Conservation (phyloP, 495 filamentous ascomycete species). For the Letharia columbiana region DNA sequence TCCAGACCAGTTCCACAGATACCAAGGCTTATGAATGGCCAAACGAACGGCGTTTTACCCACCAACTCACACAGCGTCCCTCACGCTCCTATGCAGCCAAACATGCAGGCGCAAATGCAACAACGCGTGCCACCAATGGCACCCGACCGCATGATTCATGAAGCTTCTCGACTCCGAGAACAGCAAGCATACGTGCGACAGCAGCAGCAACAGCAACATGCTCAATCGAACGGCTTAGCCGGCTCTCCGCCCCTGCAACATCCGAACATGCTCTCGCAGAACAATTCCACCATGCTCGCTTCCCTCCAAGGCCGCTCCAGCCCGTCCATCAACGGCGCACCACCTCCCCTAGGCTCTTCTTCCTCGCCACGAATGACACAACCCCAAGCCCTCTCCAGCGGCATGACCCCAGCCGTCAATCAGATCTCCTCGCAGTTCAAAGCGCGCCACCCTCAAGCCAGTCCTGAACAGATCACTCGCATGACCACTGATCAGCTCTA, state of each 20-base stretch:
- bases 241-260: conserved; percentile 26
- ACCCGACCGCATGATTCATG: conserved; percentile 47
- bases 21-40: conserved; percentile 35
- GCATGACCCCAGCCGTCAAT: conserved; percentile 47
- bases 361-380: conserved; percentile 45
- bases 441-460: conserved; percentile 45
- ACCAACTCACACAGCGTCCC: conserved; percentile 49
- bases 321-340: conserved; percentile 40
- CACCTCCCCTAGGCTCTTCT: conserved; percentile 39
- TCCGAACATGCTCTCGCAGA: conserved; percentile 34
- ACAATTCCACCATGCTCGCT: conserved; percentile 45
- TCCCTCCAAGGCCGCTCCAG: conserved; percentile 46
- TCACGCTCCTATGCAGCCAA: conserved; percentile 59
- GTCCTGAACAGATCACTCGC: conserved; percentile 50
- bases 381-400: conserved; percentile 43
- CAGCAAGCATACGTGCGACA: conserved; percentile 59
- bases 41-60: conserved; percentile 43
- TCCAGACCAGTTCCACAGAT: conserved; percentile 33
- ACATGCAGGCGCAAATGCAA: conserved; percentile 41
- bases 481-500: conserved; percentile 53
- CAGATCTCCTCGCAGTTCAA: conserved; percentile 44
- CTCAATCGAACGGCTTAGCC: conserved; percentile 21
- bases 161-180: conserved; percentile 56
- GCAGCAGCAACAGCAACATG: conserved; percentile 44
- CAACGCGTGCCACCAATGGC: conserved; percentile 48